A percentile compares a stretch with the other conserved stretches of the same genome.
Evolutionary conservation across 805 yeast species (phyloP).

Genomic region (Isabelozyma gotoi): DNA sequence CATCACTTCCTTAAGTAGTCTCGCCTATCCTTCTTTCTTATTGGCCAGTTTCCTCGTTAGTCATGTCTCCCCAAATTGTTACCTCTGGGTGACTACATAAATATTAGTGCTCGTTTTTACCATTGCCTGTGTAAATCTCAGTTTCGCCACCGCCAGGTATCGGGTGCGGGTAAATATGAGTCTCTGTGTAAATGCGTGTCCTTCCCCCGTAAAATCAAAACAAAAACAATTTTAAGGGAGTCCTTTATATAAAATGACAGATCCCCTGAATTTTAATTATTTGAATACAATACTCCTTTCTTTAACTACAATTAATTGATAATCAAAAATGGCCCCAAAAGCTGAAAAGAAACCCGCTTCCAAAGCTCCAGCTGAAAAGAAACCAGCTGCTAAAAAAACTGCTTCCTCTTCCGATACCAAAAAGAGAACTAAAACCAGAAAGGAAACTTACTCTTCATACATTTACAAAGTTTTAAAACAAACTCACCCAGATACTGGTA

Average conservation of each 20-base stretch:
- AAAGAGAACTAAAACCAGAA: constrained; percentile 38
- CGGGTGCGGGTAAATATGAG: neutral
- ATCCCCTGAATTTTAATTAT: neutral
- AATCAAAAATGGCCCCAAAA: constrained; percentile 31
- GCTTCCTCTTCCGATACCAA: constrained; percentile 28
- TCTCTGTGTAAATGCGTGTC: neutral
- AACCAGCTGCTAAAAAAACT: constrained; percentile 39
- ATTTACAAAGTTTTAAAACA: constrained; percentile 40
- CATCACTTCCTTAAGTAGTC: neutral
- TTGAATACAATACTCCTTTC: neutral
- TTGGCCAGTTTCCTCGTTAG: neutral
- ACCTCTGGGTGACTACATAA: neutral
- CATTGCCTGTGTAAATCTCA: neutral
- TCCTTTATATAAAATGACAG: neutral
- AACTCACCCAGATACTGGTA: constrained; percentile 40
- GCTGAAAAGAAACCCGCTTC: constrained; percentile 42
- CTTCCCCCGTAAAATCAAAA: neutral
- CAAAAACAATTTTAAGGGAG: no score
- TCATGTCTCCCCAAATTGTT: neutral
- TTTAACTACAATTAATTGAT: constrained; percentile 1
- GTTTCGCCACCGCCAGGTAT: neutral
- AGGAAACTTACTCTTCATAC: constrained; percentile 39
- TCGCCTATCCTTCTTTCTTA: neutral
- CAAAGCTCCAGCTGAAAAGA: constrained; percentile 40
- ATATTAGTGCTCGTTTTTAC: neutral